Evolutionary conservation across 306 rosid genomes (phyloP), one percentile per base, ranked within the genome.

Genomic region (Sindora glabra): DNA sequence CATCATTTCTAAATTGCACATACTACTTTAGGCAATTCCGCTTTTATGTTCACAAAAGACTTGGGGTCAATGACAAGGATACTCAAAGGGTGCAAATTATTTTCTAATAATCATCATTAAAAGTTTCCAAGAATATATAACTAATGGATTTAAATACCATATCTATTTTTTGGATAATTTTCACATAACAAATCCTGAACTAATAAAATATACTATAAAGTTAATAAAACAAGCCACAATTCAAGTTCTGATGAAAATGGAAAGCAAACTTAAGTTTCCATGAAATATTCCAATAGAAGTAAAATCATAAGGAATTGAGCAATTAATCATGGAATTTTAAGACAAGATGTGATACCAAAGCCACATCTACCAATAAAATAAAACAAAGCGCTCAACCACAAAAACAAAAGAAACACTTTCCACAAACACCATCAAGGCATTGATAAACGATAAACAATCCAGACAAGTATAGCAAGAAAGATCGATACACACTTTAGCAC

Each of bases 401-500:
- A 7, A 9, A 26, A 4, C 9, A 59, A 29, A 60, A 25, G 16
- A 27, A 55, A 13, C 23, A 21, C 2, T 3, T 16, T 18, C 17
- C 27, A 32, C 18, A 14, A 14, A 29, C 32, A 41, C 52, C 65
- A 27, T 39, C 1, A 36, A 22, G 59, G 54, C 62, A 66, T 59
- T 37, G 2, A 59, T 59, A 70, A 54, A 41, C 47, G 50, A 27
- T 26, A 33, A 11, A 9, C 48, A 5, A 44, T 24, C 6, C 49
- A 1, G 8, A 23, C 25, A n/a, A 13, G 46, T 3, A 33, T 39
- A 37, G 8, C 0, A n/a, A 26, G 2, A 54, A 7, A 37, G 10
- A 2, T 15, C 27, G 67, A n/a, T 33, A 63, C 86, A 27, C 16
- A 85, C 97, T 86, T 89, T 89, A 54, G 78, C 68, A 5, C 90